A percentile compares a stretch with the other conserved stretches of the same genome.
Conservation (phyloP, 2,329 filamentous ascomycete genomes). For the Cadophora sp. region DNA sequence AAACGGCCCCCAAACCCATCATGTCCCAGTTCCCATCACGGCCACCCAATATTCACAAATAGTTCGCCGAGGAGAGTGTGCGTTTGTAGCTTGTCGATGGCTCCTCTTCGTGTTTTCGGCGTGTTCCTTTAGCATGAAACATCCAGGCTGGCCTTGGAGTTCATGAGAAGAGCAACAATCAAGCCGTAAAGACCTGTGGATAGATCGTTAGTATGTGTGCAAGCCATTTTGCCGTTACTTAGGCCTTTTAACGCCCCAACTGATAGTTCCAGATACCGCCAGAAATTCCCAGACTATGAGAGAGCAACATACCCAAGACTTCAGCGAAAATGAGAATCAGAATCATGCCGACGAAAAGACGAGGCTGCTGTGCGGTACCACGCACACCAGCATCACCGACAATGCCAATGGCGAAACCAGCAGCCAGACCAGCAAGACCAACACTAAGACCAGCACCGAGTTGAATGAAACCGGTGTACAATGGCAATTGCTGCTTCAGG, state of each 20-base stretch:
- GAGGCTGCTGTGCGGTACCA: constrained; percentile 75
- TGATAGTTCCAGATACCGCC: neutral
- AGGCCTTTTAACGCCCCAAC: neutral
- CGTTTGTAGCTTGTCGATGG: constrained; percentile 39
- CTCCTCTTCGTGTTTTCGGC: constrained; percentile 32
- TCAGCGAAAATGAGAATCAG: constrained; percentile 86
- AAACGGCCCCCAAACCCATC: constrained; percentile 27
- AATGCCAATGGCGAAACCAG: constrained; percentile 87
- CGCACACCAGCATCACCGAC: constrained; percentile 89
- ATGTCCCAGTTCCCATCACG: constrained; percentile 23
- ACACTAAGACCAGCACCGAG: constrained; percentile 83
- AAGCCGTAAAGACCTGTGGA: constrained; percentile 91
- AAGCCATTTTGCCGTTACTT: neutral
- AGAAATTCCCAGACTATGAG: neutral
- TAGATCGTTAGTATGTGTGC: constrained; percentile 38
- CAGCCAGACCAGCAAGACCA: constrained; percentile 82
- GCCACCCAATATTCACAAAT: constrained; percentile 41
- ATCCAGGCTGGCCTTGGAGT: constrained; percentile 82
- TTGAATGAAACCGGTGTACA: constrained; percentile 87
- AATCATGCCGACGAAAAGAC: constrained; percentile 80
- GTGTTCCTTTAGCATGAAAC: constrained; percentile 61
- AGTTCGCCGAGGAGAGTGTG: constrained; percentile 38
- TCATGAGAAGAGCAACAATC: constrained; percentile 99
- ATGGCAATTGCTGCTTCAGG: constrained; percentile 72
- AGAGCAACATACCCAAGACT: constrained; percentile 70